Base-by-base conservation (phyloP, 208 protist genomes). In the Leishmania martiniquensis region DNA sequence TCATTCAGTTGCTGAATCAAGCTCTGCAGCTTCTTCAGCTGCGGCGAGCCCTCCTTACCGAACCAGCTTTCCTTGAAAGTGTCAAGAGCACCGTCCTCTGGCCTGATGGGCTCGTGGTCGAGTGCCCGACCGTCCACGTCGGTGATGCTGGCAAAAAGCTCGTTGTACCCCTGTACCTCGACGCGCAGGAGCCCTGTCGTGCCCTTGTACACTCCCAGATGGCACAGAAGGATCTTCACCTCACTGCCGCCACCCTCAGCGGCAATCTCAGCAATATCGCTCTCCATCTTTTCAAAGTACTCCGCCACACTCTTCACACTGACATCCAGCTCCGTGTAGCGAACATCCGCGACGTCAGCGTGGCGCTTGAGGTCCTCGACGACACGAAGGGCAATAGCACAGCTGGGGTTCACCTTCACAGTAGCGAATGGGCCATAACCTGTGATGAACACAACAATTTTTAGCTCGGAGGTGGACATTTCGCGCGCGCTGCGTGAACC, bases 151-250 rank as follows among this genome's bases (percentile, higher is more conserved):
- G 89, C 84, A 72, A 82, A 80, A 0, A 96, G 78, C 75, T 93
- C 89, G 70, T 96, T 95, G 77, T 86, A 92, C 7, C 81, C 92
- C 65, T 83, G 75, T 72, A 94, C 82, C 77, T 93, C 92, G 4
- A 87, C 49, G 1, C 90, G 85, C 52, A 94, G 70, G 2, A 89
- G n/a, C 34, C 89, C 90, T 6, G 77, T 73, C 9, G 72, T 25
- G 82, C 93, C 89, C 13, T 75, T 84, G 66, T 93, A 82, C 20
- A 96, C 81, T 25, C 90, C 89, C 15, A 94, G 9, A 72, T 94
- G 89, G 37, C 81, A 83, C 15, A 96, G 87, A 15, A 95, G 69
- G 22, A 93, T 78, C 49, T 74, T 68, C 51, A 74, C 77, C 34
- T 52, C 45, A 6, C 75, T 51, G 0, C 57, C 15, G 59, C 86